phyloP scores from a whole-genome alignment of 129 eudicot species.

The Glebionis coronaria region DNA sequence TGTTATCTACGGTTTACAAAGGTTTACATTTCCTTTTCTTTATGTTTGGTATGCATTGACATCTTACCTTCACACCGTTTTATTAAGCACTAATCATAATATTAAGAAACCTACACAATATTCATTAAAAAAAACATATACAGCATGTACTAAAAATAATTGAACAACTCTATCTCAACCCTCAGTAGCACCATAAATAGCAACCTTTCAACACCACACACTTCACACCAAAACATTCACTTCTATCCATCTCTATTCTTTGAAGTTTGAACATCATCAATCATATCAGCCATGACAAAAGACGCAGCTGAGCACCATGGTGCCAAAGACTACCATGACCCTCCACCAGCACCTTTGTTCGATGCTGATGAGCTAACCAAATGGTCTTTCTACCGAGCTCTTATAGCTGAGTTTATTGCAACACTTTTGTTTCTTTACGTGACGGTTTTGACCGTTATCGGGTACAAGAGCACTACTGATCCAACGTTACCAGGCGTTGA shows the following conservation, averaged over 20 bases:
- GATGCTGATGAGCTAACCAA: slow-evolving; percentile 56
- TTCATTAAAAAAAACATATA: neutral
- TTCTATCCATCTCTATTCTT: neutral
- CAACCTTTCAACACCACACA: slow-evolving; percentile 36
- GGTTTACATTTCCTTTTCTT: too few species aligned
- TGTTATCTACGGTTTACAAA: too few species aligned
- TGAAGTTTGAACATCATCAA: neutral
- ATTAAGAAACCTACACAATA: neutral
- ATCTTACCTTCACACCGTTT: too few species aligned
- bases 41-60: too few species aligned
- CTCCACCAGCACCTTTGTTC: slow-evolving; percentile 75
- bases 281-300: slow-evolving; percentile 25
- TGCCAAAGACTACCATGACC: slow-evolving; percentile 90
- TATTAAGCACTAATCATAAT: too few species aligned
- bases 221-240: slow-evolving; percentile 26
- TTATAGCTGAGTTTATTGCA: slow-evolving; percentile 76
- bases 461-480: slow-evolving; percentile 57
- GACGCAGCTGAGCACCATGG: slow-evolving; percentile 56
- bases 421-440: slow-evolving; percentile 77
- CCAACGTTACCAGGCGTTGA: slow-evolving; percentile 34
- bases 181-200: slow-evolving; percentile 35
- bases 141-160: slow-evolving; percentile 3
- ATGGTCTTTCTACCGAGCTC: slow-evolving; percentile 84
- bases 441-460: slow-evolving; percentile 76
- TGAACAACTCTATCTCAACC: slow-evolving; percentile 15